Evolutionary conservation across 2,329 filamentous ascomycete species (phyloP), one percentile per base, ranked within the genome.

Genomic region (Orbilia javanica): DNA sequence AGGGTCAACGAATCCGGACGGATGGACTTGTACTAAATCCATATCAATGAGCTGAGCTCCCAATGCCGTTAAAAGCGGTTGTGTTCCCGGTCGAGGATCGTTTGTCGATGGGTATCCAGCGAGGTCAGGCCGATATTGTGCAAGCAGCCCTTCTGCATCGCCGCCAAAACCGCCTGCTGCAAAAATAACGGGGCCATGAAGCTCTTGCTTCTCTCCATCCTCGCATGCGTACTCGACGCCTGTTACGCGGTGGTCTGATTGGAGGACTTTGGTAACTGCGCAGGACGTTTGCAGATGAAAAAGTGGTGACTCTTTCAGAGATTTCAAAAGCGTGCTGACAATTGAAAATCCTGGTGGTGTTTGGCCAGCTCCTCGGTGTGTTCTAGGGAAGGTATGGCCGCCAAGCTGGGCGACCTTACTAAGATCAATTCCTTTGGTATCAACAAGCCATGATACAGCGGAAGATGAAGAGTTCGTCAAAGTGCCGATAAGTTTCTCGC

Each of bases 161-260:
- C 90, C 89, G 0, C 86, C 89, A 74, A 91, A 91, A 0, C 90
- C 89, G 5, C 90, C 90, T 0, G 85, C 85, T 0, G 89, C 87
- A 71, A 91, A 89, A 4, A 91, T 84, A 0, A 91, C 88, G 0
- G 88, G 87, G 0, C 88, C 88, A 1, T 83, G 82, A 0, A 89
- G 81, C 10, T 83, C 83, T 53, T 82, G 80, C 5, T 69, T 81
- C 29, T 82, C 74, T 2, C 80, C 79, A 13, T 86, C 83, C 20
- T 82, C 81, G 67, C 83, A 79, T 0, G 68, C 72, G 75, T 87
- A 90, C 73, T 87, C 85, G 1, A 91, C 88, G 0, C 89, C 89
- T 0, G 81, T 84, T 0, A 90, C 87, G 0, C 79, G 82, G 3
- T 77, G 71, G 0, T 74, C 82, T 0, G 82, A 79, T 2, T 83